Evolutionary conservation across 805 yeast species (phyloP), one percentile per base, ranked within the genome.

Genomic region (Candida mattraensis): DNA sequence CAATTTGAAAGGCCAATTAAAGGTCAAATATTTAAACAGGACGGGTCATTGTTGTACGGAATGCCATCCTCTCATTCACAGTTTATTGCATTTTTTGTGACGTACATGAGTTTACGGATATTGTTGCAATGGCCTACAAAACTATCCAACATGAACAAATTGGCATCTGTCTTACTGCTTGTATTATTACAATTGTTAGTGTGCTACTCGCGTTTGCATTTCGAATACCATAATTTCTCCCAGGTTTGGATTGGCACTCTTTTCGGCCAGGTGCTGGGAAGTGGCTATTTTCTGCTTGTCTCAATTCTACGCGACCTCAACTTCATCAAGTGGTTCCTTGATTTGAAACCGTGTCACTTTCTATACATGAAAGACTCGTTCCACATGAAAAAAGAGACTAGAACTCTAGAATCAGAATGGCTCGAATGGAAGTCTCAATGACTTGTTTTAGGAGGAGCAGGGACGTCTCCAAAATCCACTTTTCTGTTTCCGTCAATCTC

Each of bases 1-100:
- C 76, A 74, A 47, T 85, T 84, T 53, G 82, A 86, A 15, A 70
- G 99, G 43, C 99, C 99, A 0, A 3, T 39, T 2, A 40, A 39
- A 17, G 63, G 63, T 3, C 70, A 83, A 44, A 49, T 58, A 3
- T 58, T 55, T 36, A 58, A 58, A 33, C 31, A 45, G 13, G 56
- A 53, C 18, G 55, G 61, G 9, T 46, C 49, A 1, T 44, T 58
- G 16, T 80, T 83, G 1, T 88, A 82, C 57, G 99, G 99, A 0
- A 91, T 91, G 97, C 99, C 99, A 0, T 80, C 89, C 35, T 96
- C 99, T 1, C 99, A 91, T 61, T 79, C 96, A 0, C 99, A 91
- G 63, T 93, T 89, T 60, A 84, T 91, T 88, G 94, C 95, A 2
- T 93, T 79, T 56, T 79, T 83, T 45, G 72, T 77, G n/a, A 65